These are phyloP conservation scores for Hyaloscypha variabilis DNA, from an alignment of 495 filamentous ascomycete species.

Conservation along the genomic window DNA sequence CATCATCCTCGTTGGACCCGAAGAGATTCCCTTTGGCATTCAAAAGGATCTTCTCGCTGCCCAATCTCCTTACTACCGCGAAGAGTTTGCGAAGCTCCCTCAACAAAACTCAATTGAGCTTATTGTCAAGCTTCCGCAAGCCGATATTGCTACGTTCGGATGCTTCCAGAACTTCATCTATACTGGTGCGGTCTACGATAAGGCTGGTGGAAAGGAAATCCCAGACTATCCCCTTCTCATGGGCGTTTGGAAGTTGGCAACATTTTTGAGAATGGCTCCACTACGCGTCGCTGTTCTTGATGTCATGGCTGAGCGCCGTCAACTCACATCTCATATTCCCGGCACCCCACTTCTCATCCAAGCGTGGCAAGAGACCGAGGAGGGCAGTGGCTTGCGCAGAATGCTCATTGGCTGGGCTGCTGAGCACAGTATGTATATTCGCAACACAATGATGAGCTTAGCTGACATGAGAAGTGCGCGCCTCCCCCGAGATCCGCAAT, in stretches of 20 bases:
- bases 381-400: conserved; percentile 54
- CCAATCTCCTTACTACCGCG: conserved; percentile 48
- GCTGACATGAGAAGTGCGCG: conserved; percentile 21
- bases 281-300: conserved; percentile 52
- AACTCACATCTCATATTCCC: conserved; percentile 49
- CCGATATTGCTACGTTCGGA: conserved; percentile 48
- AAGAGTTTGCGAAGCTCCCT: conserved; percentile 42
- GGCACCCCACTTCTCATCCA: conserved; percentile 53
- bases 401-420: conserved; percentile 58
- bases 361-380: conserved; percentile 56
- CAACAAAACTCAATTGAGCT: conserved; percentile 42
- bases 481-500: conserved; percentile 46
- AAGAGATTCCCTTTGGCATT: conserved; percentile 52
- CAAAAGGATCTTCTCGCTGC: conserved; percentile 56
- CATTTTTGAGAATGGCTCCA: conserved; percentile 51
- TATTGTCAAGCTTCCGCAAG: conserved; percentile 48
- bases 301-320: conserved; percentile 53
- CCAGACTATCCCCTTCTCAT: conserved; percentile 53
- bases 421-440: conserved; percentile 48
- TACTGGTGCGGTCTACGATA: conserved; percentile 47
- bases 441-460: not conserved
- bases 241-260: conserved; percentile 53
- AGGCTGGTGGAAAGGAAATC: conserved; percentile 32
- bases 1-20: conserved; percentile 51
- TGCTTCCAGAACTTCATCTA: conserved; percentile 55